Evolutionary conservation across 2,329 filamentous ascomycete genomes (phyloP).

Genomic region (Ceratocystis lukuohia): DNA sequence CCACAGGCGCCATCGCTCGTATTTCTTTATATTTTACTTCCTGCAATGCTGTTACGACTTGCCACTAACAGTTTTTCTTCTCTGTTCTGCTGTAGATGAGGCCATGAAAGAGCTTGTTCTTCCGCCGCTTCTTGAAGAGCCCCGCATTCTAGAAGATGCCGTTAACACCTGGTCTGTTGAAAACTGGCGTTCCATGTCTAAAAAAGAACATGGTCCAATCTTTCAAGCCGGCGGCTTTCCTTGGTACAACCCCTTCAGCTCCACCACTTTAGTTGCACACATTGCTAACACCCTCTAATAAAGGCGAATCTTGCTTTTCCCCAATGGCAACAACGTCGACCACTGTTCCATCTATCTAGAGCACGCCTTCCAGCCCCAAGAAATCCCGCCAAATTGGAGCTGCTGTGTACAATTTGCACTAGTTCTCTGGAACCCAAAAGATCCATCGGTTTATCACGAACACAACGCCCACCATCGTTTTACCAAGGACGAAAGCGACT

Average conservation of each 20-base stretch:
- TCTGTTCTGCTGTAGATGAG: slow-evolving; percentile 43
- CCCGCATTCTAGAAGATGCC: slow-evolving; percentile 63
- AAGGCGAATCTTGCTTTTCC: slow-evolving; percentile 90
- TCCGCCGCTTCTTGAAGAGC: slow-evolving; percentile 57
- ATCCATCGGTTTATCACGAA: slow-evolving; percentile 72
- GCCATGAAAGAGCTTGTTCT: slow-evolving; percentile 75
- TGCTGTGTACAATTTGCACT: slow-evolving; percentile 92
- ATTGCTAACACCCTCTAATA: slow-evolving; percentile 21
- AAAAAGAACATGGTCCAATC: slow-evolving; percentile 74
- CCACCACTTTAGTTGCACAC: slow-evolving; percentile 7
- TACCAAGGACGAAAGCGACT: slow-evolving; percentile 90
- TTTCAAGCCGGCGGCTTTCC: slow-evolving; percentile 80
- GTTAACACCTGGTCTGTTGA: slow-evolving; percentile 78
- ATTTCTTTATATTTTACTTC: no score
- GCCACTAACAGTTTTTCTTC: neutral
- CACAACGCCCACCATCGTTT: slow-evolving; percentile 88
- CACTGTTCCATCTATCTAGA: slow-evolving; percentile 92
- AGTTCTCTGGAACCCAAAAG: slow-evolving; percentile 86
- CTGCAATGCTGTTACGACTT: no score
- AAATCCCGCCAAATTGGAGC: slow-evolving; percentile 83
- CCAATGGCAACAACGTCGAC: slow-evolving; percentile 86
- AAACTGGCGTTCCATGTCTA: slow-evolving; percentile 61
- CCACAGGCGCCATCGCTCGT: no score
- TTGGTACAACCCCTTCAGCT: slow-evolving; percentile 45
- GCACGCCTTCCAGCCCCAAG: slow-evolving; percentile 67